Conservation (phyloP, 148 eudicot genomes). For the Beta vulgaris region DNA sequence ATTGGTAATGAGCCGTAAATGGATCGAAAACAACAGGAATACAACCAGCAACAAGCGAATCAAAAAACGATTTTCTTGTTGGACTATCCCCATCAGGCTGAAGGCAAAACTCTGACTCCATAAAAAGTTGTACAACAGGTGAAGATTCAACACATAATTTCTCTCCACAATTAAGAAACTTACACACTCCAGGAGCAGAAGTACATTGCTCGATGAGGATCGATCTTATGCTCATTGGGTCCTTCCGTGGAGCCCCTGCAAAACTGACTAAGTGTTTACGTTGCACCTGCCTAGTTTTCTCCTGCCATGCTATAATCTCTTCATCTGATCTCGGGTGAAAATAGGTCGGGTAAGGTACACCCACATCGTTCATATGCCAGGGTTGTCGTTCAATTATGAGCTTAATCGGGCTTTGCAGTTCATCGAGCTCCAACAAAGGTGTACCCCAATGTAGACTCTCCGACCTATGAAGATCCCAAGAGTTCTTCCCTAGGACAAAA, state of each 20-base stretch:
- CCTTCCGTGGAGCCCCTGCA: constrained; percentile 58
- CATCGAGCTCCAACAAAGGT: constrained; percentile 45
- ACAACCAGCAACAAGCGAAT: constrained; percentile 72
- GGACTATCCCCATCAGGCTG: constrained; percentile 85
- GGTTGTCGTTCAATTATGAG: constrained; percentile 77
- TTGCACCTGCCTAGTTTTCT: constrained; percentile 25
- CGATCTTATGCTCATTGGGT: constrained; percentile 46
- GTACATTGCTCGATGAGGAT: constrained; percentile 59
- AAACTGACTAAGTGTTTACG: constrained; percentile 53
- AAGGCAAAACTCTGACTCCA: constrained; percentile 73
- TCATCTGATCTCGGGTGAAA: constrained; percentile 72
- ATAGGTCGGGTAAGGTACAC: constrained; percentile 73
- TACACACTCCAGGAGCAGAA: constrained; percentile 32
- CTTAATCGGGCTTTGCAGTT: constrained; percentile 61
- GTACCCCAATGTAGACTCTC: constrained; percentile 50
- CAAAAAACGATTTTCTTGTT: constrained; percentile 74
- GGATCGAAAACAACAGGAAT: constrained; percentile 79
- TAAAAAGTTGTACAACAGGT: constrained; percentile 43
- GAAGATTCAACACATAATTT: constrained; percentile 40
- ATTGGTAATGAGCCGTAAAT: constrained; percentile 68
- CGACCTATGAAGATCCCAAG: constrained; percentile 76
- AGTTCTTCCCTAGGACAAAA: constrained; percentile 68
- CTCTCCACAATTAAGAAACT: constrained; percentile 45
- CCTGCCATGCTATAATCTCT: constrained; percentile 54
- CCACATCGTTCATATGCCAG: constrained; percentile 70